Base-by-base conservation (phyloP, 1,139 yeast genomes). In the Nematodospora anomalae region DNA sequence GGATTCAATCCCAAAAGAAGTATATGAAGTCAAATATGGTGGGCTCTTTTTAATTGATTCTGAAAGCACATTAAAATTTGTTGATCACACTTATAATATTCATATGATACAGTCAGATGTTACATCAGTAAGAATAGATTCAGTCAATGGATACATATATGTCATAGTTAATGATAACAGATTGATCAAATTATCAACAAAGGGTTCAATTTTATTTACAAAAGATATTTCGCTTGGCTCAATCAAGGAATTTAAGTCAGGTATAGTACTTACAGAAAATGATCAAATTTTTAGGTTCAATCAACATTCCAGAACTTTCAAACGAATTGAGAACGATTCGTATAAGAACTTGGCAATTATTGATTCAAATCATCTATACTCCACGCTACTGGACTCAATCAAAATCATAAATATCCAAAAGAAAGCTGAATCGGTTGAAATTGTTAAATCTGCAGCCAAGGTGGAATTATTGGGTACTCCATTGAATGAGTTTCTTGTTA, bases 41-140 rank as follows among this genome's bases (percentile, higher is more conserved):
- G 61, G 60, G 1, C 43, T 53, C 1, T 37, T 61, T 24, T 47
- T 52, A 10, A 40, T 55, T 20, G 56, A 50, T 15, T 16, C 33
- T 3, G 43, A 43, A 15, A 57, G 55, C 3, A 25, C 35, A 6
- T 41, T 44, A 32, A 31, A 28, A 13, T 45, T 21, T 30, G 42
- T 40, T 26, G 38, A 39, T 26, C 23, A 35, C 13, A 10, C 14
- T 3, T 27, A 21, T 6, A 28, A 30, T 4, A 6, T 32, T 20
- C 27, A 13, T 10, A 18, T 24, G 6, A 25, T 42, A 12, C 32
- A 37, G 8, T 22, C 34, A 8, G 30, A 33, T 15, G 35, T 18
- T 6, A 33, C 22, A 20, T 31, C 35, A 10, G 20, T 42, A 16
- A 23, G 40, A 16, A 35, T 41, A 16, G 47, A 43, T 33, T 29